phyloP scores from a whole-genome alignment of 2,329 filamentous ascomycete species.

The Cytospora mali region DNA sequence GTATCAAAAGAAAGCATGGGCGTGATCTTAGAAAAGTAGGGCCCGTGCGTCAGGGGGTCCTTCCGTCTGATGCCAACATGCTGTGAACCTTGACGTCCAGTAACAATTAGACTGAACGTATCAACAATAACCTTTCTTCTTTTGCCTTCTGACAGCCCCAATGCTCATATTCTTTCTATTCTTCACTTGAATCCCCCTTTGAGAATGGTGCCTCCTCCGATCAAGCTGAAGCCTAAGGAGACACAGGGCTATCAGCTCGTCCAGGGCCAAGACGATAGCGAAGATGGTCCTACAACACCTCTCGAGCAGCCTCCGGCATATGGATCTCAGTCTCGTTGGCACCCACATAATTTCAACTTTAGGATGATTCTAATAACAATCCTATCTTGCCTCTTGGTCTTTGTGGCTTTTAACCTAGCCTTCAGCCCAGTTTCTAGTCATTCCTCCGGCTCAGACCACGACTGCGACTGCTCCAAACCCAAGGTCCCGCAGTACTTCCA shows the following conservation, averaged over 20 bases:
- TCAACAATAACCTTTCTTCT: neutral
- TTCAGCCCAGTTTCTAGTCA: constrained; percentile 28
- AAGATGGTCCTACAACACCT: constrained; percentile 18
- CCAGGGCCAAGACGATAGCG: constrained; percentile 22
- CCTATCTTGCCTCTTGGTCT: constrained; percentile 31
- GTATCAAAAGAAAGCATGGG: neutral
- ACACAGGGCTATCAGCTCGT: constrained; percentile 30
- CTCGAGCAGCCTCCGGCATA: constrained; percentile 20
- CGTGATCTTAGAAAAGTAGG: neutral
- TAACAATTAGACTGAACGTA: neutral
- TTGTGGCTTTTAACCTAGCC: constrained; percentile 32
- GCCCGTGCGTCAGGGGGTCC: neutral
- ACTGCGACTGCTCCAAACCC: constrained; percentile 27
- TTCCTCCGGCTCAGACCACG: constrained; percentile 19
- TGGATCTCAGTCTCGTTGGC: constrained; percentile 20
- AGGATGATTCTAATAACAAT: constrained; percentile 31
- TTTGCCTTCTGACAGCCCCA: neutral
- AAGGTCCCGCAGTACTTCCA: constrained; percentile 66
- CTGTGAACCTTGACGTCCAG: neutral
- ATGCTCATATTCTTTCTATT: neutral
- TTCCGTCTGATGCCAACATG: neutral
- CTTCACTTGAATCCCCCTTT: neutral
- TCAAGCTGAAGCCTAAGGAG: constrained; percentile 25
- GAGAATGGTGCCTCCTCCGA: constrained; percentile 23
- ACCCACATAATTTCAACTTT: constrained; percentile 20